Conservation (phyloP, 345 rosid genomes). For the Populus simonii region DNA sequence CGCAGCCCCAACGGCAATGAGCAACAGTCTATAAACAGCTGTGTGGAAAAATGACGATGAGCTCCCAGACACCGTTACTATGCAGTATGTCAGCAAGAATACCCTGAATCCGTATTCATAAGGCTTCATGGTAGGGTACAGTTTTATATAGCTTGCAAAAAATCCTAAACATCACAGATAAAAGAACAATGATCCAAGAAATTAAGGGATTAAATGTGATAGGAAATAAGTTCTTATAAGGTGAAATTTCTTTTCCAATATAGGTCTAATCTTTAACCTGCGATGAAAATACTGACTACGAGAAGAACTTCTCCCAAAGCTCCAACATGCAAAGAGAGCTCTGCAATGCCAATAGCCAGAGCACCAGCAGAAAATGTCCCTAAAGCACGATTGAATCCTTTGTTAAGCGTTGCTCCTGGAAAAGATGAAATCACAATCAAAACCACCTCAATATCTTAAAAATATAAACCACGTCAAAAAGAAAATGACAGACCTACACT, state of each 20-base stretch:
- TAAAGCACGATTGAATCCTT: slow-evolving; percentile 83
- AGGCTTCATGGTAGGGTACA: slow-evolving; percentile 67
- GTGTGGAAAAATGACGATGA: slow-evolving; percentile 46
- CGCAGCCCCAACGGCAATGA: slow-evolving; percentile 67
- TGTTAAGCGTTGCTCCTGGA: slow-evolving; percentile 77
- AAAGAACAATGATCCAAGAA: slow-evolving; percentile 2
- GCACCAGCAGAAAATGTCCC: slow-evolving; percentile 88
- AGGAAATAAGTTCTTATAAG: neutral
- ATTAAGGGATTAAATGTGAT: neutral
- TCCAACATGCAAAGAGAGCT: slow-evolving; percentile 45
- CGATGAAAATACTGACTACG: slow-evolving; percentile 61
- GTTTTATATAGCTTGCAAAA: slow-evolving; percentile 56
- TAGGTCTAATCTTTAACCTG: slow-evolving; percentile 43
- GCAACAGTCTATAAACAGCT: slow-evolving; percentile 56
- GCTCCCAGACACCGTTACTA: slow-evolving; percentile 75
- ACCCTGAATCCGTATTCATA: slow-evolving; percentile 87
- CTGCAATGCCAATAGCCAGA: slow-evolving; percentile 75
- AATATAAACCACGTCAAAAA: no score
- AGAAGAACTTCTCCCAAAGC: slow-evolving; percentile 44
- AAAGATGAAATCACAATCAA: neutral
- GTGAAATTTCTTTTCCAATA: neutral
- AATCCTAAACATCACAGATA: slow-evolving; percentile 42
- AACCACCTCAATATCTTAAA: neutral
- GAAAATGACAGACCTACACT: slow-evolving; percentile 50
- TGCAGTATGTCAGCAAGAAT: slow-evolving; percentile 83